A percentile compares a stretch with the other conserved stretches of the same genome.
Conservation (phyloP, 306 rosid species). For the Crataegus laevigata region DNA sequence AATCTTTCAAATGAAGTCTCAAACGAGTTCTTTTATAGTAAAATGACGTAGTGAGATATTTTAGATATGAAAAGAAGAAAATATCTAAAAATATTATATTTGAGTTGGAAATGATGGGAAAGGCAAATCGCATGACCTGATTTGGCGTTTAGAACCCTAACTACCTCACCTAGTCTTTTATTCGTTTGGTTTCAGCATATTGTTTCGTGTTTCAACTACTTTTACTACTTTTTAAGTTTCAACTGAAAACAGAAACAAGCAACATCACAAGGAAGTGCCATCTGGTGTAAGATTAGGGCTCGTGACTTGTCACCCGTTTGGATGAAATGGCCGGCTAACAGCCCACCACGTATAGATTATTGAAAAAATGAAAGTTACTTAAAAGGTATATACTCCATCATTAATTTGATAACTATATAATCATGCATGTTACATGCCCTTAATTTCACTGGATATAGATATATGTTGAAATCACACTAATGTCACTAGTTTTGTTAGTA, state of each 20-base stretch:
- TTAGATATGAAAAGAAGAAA: neutral
- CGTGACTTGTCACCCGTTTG: neutral
- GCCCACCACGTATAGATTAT: neutral
- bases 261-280: neutral
- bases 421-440: neutral
- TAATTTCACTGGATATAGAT: too few species aligned
- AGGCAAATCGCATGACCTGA: constrained; percentile 74
- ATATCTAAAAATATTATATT: neutral
- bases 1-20: too few species aligned
- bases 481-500: too few species aligned
- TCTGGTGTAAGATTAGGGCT: neutral
- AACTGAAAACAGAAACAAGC: constrained; percentile 6
- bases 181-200: constrained; percentile 26
- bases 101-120: constrained; percentile 69
- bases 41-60: neutral
- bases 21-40: too few species aligned
- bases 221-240: neutral
- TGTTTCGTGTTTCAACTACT: constrained; percentile 63
- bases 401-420: neutral
- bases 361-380: too few species aligned
- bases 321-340: neutral
- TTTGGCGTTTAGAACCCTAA: constrained; percentile 40
- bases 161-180: constrained; percentile 50
- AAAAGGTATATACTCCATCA: too few species aligned
- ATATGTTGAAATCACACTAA: too few species aligned